These are phyloP conservation scores for Cubamyces sp. DNA, from an alignment of 768 basidiomycete genomes.

Conservation along the genomic window DNA sequence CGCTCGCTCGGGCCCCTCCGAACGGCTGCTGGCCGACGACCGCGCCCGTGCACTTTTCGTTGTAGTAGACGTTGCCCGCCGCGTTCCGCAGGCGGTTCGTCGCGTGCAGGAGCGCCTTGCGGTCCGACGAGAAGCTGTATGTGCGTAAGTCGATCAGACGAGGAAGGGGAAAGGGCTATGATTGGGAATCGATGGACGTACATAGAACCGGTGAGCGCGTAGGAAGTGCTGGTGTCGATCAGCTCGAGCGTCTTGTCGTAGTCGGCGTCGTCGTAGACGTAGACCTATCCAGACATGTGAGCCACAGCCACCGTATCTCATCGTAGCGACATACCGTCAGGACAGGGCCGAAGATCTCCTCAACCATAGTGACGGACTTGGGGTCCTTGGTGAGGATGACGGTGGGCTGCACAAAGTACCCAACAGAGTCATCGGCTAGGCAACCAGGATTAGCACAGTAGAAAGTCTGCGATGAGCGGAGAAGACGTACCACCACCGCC, in stretches of 20 bases:
- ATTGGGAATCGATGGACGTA: conserved; percentile 42
- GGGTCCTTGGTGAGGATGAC: conserved; percentile 93
- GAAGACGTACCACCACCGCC: conserved; percentile 72
- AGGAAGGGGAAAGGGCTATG: conserved; percentile 14
- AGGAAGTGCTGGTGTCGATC: conserved; percentile 83
- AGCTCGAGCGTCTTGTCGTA: conserved; percentile 87
- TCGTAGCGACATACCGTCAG: conserved; percentile 59
- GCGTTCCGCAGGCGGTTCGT: conserved; percentile 86
- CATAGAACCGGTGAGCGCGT: conserved; percentile 96
- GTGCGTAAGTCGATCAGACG: conserved; percentile 4
- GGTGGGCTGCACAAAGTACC: conserved; percentile 94
- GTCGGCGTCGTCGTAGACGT: conserved; percentile 85
- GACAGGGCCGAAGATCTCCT: conserved; percentile 98
- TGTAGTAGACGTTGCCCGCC: conserved; percentile 97
- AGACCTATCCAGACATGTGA: conserved; percentile 53
- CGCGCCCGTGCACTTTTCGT: conserved; percentile 98
- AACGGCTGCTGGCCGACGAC: conserved; percentile 98
- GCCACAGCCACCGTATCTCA: neutral
- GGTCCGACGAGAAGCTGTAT: conserved; percentile 83
- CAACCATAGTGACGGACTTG: conserved; percentile 82
- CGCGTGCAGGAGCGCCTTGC: conserved; percentile 77
- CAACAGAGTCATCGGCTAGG: conserved; percentile 83
- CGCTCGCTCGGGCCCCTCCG: conserved; percentile 89
- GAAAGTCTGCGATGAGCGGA: neutral
- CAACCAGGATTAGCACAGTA: neutral